Conservation (phyloP, 495 filamentous ascomycete species). For the Hamigera avellanea region DNA sequence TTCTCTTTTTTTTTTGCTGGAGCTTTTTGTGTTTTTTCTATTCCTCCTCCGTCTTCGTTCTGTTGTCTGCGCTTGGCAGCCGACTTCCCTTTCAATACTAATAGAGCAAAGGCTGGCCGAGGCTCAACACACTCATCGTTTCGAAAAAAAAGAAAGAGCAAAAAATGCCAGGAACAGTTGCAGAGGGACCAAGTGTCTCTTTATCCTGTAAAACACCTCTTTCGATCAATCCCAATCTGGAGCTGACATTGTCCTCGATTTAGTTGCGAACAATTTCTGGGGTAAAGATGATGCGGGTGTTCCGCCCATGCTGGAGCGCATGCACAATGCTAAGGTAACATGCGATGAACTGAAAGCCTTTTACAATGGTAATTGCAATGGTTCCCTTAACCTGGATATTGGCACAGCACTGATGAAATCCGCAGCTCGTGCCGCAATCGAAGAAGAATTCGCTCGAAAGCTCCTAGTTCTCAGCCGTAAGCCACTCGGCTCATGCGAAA, state of each 20-base stretch:
- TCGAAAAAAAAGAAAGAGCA: conserved; percentile 18
- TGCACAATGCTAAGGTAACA: conserved; percentile 91
- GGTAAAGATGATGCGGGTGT: conserved; percentile 98
- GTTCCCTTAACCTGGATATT: neutral
- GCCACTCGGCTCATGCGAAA: conserved; percentile 78
- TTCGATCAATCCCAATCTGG: neutral
- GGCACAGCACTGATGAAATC: conserved; percentile 3
- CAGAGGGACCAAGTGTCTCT: conserved; percentile 52
- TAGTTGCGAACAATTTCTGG: conserved; percentile 99
- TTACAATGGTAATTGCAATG: conserved; percentile 54
- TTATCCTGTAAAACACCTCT: conserved; percentile 44
- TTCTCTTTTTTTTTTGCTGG: conserved; percentile 6
- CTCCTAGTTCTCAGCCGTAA: conserved; percentile 78
- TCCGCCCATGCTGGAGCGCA: conserved; percentile 82
- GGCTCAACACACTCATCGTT: conserved; percentile 15
- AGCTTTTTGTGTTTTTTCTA: conserved; percentile 6
- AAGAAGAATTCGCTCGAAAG: conserved; percentile 96
- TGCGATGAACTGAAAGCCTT: conserved; percentile 90
- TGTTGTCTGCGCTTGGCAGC: too few species aligned
- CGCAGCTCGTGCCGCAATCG: conserved; percentile 77
- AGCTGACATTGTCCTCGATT: conserved; percentile 7
- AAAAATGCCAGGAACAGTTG: conserved; percentile 49
- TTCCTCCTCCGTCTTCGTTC: neutral
- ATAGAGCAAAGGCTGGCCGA: conserved; percentile 34
- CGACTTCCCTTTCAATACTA: conserved; percentile 5